phyloP scores from a whole-genome alignment of 2,329 filamentous ascomycete genomes.

The Fusarium sp. region DNA sequence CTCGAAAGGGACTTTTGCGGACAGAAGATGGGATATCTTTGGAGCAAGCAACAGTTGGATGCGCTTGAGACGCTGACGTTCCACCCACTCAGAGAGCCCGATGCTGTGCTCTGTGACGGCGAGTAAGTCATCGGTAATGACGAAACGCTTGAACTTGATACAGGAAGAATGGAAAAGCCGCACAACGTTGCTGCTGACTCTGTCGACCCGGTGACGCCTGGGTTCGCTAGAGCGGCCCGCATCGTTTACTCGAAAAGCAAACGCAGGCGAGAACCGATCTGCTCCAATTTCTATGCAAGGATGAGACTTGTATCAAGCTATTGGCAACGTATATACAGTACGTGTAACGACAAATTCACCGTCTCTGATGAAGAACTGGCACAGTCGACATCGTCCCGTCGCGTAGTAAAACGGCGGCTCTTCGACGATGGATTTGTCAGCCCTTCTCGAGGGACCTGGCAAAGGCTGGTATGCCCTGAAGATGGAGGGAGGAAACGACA shows the following conservation, averaged over 20 bases:
- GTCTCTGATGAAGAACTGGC: neutral
- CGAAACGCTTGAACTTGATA: neutral
- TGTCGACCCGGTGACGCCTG: too few species aligned
- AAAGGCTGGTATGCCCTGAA: neutral
- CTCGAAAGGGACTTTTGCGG: neutral
- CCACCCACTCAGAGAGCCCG: neutral
- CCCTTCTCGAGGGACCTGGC: neutral
- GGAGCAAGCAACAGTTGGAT: neutral
- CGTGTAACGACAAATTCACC: neutral
- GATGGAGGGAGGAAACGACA: neutral
- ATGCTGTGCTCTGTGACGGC: neutral
- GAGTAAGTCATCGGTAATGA: neutral
- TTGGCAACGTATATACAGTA: neutral
- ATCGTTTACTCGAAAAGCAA: neutral
- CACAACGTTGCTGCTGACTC: neutral
- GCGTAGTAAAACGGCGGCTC: neutral
- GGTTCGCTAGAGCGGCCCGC: neutral
- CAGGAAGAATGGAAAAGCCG: neutral
- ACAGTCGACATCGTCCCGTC: neutral
- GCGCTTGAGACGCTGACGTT: neutral
- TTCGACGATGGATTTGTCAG: neutral
- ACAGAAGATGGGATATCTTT: neutral
- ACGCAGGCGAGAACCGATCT: neutral
- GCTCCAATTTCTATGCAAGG: neutral
- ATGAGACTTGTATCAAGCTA: neutral